These are phyloP conservation scores for Boletus coccyginus DNA, from an alignment of 768 basidiomycete species.

Conservation along the genomic window DNA sequence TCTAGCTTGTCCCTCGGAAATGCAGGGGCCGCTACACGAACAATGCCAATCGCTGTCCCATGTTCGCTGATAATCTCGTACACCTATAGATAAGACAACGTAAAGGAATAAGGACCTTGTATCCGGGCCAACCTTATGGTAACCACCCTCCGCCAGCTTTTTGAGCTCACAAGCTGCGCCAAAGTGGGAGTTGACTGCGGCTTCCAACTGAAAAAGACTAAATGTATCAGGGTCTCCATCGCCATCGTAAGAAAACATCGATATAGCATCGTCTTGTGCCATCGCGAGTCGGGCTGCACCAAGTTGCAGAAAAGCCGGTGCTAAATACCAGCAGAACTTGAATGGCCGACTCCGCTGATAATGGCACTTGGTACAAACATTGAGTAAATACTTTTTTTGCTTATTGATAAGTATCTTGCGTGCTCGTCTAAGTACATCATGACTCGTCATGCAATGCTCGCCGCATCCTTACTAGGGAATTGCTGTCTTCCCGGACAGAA, in stretches of 20 bases:
- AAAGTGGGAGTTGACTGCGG: neutral
- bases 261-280: neutral
- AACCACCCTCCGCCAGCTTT: neutral
- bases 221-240: neutral
- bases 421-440: too few species aligned
- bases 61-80: neutral
- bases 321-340: too few species aligned
- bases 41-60: neutral
- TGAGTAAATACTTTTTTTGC: too few species aligned
- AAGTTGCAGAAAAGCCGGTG: too few species aligned
- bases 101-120: neutral
- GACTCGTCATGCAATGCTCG: too few species aligned
- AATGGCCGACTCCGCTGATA: too few species aligned
- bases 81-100: neutral
- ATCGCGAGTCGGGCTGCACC: neutral
- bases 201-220: neutral
- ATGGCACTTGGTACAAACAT: too few species aligned
- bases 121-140: neutral
- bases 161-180: neutral
- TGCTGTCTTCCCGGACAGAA: too few species aligned
- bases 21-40: neutral
- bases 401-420: too few species aligned
- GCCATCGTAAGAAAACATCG: neutral
- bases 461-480: too few species aligned
- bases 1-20: slow-evolving; percentile 4